Evolutionary conservation across 108 stramenopile genomes (phyloP).

Genomic region (Cylindrotheca closterium): DNA sequence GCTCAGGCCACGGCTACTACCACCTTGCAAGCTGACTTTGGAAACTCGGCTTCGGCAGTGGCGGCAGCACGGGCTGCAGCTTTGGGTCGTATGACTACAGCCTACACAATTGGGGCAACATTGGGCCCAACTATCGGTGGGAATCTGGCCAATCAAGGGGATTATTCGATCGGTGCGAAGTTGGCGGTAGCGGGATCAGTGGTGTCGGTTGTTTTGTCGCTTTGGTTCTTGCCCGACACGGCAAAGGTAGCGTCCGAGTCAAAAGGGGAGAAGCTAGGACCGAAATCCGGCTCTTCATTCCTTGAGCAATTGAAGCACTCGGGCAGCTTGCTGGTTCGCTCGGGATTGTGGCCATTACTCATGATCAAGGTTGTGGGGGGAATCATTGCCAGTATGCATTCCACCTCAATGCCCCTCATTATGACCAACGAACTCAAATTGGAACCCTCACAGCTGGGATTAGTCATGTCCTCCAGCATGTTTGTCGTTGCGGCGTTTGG

Average conservation of each 20-base stretch:
- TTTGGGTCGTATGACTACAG: slow-evolving; percentile 79
- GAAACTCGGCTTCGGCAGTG: neutral
- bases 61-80: slow-evolving; percentile 47
- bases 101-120: slow-evolving; percentile 75
- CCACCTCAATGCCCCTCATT: slow-evolving; percentile 60
- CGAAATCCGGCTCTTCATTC: slow-evolving; percentile 20
- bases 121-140: slow-evolving; percentile 78
- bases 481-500: slow-evolving; percentile 65
- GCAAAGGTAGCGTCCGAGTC: slow-evolving; percentile 1
- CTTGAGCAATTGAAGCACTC: slow-evolving; percentile 29
- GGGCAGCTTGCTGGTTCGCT: slow-evolving; percentile 30
- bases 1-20: slow-evolving; percentile 75
- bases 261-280: neutral
- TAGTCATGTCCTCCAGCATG: slow-evolving; percentile 61
- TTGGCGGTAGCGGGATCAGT: slow-evolving; percentile 69
- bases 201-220: slow-evolving; percentile 55
- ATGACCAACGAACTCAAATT: slow-evolving; percentile 50
- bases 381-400: slow-evolving; percentile 58
- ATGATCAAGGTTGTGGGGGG: slow-evolving; percentile 69
- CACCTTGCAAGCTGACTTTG: slow-evolving; percentile 23
- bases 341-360: slow-evolving; percentile 54
- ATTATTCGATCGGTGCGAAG: slow-evolving; percentile 70
- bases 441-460: slow-evolving; percentile 51
- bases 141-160: slow-evolving; percentile 46
- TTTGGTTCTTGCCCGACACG: slow-evolving; percentile 38